A percentile compares a stretch with the other conserved stretches of the same genome.
Conservation (phyloP, 1,284 basidiomycete species). For the Ganoderma resinaceum region DNA sequence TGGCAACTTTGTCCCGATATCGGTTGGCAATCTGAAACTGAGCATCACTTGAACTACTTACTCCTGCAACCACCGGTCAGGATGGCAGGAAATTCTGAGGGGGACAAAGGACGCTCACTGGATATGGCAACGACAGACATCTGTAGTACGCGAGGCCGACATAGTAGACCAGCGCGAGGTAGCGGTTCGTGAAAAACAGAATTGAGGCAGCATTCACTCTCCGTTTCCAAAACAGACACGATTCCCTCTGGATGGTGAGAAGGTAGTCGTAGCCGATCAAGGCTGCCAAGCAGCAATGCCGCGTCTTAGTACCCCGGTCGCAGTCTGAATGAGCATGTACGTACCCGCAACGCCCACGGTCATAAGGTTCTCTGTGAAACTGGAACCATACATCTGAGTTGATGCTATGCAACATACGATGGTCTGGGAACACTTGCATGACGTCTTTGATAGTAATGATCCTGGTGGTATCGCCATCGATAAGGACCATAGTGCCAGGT, state of each 20-base stretch:
- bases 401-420: neutral
- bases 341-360: neutral
- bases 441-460: neutral
- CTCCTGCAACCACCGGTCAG: neutral
- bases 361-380: neutral
- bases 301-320: neutral
- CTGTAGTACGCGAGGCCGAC: neutral
- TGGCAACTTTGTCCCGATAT: neutral
- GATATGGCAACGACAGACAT: neutral
- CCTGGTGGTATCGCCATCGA: neutral
- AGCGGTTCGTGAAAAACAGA: constrained; percentile 13
- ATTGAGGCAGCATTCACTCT: neutral
- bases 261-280: constrained; percentile 15
- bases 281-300: neutral
- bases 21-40: neutral
- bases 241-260: constrained; percentile 12
- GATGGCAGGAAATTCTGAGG: neutral
- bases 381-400: too few species aligned
- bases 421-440: neutral
- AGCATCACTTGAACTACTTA: neutral
- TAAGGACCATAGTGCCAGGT: neutral
- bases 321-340: neutral
- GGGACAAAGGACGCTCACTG: neutral
- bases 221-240: constrained; percentile 13
- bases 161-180: neutral